Evolutionary conservation across 2,329 filamentous ascomycete species (phyloP).

Genomic region (Colletotrichum tropicicola): DNA sequence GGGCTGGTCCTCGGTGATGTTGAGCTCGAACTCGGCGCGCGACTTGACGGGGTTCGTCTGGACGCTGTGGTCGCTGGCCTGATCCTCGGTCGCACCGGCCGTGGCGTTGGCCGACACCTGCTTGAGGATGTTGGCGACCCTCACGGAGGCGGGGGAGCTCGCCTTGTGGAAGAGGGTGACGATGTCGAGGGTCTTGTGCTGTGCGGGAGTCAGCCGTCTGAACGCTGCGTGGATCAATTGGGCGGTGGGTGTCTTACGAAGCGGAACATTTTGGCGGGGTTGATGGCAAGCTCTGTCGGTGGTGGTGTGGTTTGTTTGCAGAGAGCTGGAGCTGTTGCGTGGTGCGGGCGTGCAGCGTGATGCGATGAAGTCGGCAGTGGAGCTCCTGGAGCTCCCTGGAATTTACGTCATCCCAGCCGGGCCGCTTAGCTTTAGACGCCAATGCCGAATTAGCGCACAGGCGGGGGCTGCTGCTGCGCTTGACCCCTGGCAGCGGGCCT

Average conservation of each 20-base stretch:
- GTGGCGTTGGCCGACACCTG: conserved; percentile 77
- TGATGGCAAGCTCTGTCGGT: too few species aligned
- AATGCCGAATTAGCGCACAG: conserved; percentile 20
- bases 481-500: conserved; percentile 5
- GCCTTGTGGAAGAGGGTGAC: conserved; percentile 97
- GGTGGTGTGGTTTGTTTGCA: conserved; percentile 9
- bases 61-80: conserved; percentile 71
- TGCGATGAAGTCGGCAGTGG: conserved; percentile 30
- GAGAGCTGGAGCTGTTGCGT: conserved; percentile 13
- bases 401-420: conserved; percentile 31
- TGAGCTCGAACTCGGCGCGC: conserved; percentile 82
- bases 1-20: conserved; percentile 81
- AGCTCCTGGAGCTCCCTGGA: conserved; percentile 22
- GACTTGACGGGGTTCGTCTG: conserved; percentile 60
- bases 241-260: conserved; percentile 49
- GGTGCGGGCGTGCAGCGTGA: conserved; percentile 6
- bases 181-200: conserved; percentile 87
- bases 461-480: conserved; percentile 1
- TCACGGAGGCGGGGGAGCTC: conserved; percentile 74
- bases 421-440: conserved; percentile 5
- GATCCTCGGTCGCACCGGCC: conserved; percentile 75
- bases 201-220: conserved; percentile 31
- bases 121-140: conserved; percentile 81
- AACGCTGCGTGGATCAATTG: background rate
- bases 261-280: conserved; percentile 55